Percentiles rank a stretch among this genome's conserved stretches.
phyloP scores from a whole-genome alignment of 352 stramenopile species.

The Blastocystis sp. region DNA sequence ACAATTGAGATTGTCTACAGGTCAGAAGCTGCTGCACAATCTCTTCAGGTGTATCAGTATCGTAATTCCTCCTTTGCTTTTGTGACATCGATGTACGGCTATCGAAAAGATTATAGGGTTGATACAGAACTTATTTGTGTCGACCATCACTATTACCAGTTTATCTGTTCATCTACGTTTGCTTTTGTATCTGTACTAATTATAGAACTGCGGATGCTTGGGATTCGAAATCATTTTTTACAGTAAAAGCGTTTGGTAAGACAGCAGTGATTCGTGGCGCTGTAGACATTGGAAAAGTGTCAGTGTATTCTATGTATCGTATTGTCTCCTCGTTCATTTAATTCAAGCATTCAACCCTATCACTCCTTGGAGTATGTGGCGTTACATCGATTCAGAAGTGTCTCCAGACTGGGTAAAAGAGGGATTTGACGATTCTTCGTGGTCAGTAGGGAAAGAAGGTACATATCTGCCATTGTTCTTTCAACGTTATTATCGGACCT shows the following conservation, averaged over 20 bases:
- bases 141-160: background rate
- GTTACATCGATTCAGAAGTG: background rate
- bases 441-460: background rate
- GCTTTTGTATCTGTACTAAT: background rate
- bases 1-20: constrained; percentile 7
- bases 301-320: constrained; percentile 4
- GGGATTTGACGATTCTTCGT: background rate
- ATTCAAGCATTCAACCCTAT: constrained; percentile 4
- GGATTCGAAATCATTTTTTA: background rate
- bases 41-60: background rate
- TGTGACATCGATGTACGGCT: constrained; percentile 1
- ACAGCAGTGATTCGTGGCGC: constrained; percentile 16
- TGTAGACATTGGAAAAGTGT: background rate
- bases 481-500: background rate
- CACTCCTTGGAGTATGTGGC: background rate
- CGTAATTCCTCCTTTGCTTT: background rate
- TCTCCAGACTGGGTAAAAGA: background rate
- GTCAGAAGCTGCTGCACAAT: background rate
- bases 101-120: constrained; percentile 30
- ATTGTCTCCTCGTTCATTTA: background rate
- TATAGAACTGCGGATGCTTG: background rate
- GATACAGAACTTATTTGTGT: constrained; percentile 4
- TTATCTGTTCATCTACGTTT: constrained; percentile 5
- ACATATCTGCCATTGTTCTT: background rate
- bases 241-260: constrained; percentile 8